phyloP scores from a whole-genome alignment of 345 rosid genomes.

The Populus euphratica region DNA sequence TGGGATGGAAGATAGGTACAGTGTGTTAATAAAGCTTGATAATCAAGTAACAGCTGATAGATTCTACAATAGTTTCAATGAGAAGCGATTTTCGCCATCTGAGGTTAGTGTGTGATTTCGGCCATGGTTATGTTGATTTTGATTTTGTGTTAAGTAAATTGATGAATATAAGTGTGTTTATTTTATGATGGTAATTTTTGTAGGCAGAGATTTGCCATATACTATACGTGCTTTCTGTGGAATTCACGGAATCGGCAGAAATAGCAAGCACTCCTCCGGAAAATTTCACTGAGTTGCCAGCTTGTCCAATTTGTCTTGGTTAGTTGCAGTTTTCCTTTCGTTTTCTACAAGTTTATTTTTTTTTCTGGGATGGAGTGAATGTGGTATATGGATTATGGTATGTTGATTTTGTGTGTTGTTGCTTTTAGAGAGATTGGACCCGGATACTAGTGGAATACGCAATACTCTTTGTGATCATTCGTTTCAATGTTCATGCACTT shows the following conservation, averaged over 20 bases:
- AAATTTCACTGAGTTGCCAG: conserved; percentile 77
- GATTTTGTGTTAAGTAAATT: neutral
- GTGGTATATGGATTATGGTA: neutral
- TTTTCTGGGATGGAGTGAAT: neutral
- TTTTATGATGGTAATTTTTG: neutral
- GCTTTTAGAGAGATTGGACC: conserved; percentile 77
- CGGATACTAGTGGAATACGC: conserved; percentile 82
- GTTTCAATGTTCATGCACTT: conserved; percentile 85
- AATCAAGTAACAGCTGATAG: conserved; percentile 60
- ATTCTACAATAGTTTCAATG: conserved; percentile 57
- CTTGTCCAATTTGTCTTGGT: conserved; percentile 94
- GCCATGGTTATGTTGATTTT: neutral
- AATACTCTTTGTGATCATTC: conserved; percentile 93
- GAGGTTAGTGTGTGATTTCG: conserved; percentile 47
- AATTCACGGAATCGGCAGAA: conserved; percentile 59
- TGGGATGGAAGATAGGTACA: conserved; percentile 87
- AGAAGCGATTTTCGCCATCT: conserved; percentile 63
- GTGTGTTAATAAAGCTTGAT: conserved; percentile 58
- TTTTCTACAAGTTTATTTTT: neutral
- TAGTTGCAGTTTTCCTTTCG: conserved; percentile 5
- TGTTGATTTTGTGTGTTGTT: conserved; percentile 1
- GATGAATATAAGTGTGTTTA: too few relatives aligned
- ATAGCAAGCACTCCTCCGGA: conserved; percentile 59
- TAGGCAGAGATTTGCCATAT: conserved; percentile 93
- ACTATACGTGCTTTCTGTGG: conserved; percentile 57